A percentile compares a stretch with the other conserved stretches of the same genome.
Conservation (phyloP, 2,329 filamentous ascomycete species). For the Pestalotiopsis sp. region DNA sequence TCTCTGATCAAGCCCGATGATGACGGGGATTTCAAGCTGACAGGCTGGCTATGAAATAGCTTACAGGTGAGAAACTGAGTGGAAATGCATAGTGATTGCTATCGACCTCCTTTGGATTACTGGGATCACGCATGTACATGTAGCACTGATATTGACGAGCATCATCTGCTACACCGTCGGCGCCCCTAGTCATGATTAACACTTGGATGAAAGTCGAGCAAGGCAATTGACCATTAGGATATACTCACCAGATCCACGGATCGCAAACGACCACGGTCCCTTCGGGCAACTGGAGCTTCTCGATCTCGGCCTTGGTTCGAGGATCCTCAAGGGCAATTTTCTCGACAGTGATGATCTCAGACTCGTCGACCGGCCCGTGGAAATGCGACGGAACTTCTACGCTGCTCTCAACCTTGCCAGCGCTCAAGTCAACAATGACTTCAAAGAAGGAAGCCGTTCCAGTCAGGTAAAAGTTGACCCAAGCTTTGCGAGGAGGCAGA, state of each 20-base stretch:
- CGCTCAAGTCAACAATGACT: not conserved
- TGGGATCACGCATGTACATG: conserved; percentile 11
- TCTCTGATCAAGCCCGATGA: not conserved
- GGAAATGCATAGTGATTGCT: conserved; percentile 14
- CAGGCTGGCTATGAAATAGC: not conserved
- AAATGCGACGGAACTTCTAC: conserved; percentile 6
- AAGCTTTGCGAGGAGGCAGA: conserved; percentile 1
- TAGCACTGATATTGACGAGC: conserved; percentile 11
- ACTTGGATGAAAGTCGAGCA: not conserved
- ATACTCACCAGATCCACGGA: conserved; percentile 12
- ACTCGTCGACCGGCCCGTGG: conserved; percentile 9
- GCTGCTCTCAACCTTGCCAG: conserved; percentile 1
- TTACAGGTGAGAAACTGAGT: conserved; percentile 6
- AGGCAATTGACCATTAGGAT: too few relatives aligned
- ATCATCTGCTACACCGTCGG: conserved; percentile 8
- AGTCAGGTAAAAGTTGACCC: conserved; percentile 10
- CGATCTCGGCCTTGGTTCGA: conserved; percentile 8
- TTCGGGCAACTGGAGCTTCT: conserved; percentile 4
- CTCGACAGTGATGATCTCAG: conserved; percentile 7
- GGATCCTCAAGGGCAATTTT: conserved; percentile 6
- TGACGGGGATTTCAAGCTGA: not conserved
- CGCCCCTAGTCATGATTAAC: not conserved
- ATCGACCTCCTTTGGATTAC: conserved; percentile 3
- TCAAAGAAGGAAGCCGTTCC: conserved; percentile 11
- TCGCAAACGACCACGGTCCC: conserved; percentile 6